phyloP scores from a whole-genome alignment of 257 asterid species.

The Petunia secreta region DNA sequence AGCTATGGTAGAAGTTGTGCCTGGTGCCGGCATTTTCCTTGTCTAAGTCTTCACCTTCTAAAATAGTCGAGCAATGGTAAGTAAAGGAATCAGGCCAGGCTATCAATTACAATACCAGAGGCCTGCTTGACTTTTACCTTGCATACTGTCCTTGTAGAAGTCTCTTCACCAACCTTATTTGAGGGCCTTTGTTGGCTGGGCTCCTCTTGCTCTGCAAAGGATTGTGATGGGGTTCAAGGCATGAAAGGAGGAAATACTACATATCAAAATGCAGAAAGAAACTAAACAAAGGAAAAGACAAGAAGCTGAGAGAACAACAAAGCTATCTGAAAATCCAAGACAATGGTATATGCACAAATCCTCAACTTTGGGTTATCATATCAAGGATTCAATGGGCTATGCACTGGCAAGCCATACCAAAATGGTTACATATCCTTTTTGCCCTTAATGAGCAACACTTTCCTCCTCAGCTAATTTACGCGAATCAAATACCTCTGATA shows the following conservation, averaged over 20 bases:
- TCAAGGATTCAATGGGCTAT: no score
- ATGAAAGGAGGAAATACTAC: not conserved
- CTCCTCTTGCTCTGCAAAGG: not conserved
- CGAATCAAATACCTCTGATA: not conserved
- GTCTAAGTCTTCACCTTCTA: not conserved
- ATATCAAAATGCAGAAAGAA: not conserved
- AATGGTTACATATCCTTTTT: no score
- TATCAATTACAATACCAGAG: not conserved
- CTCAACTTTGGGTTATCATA: not conserved
- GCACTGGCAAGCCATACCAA: no score
- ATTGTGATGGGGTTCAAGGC: not conserved
- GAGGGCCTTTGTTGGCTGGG: not conserved
- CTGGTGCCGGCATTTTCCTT: not conserved
- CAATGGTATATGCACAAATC: not conserved
- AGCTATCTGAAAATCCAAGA: not conserved
- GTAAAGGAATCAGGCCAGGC: not conserved
- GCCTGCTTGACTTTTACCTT: not conserved
- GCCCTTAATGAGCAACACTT: no score
- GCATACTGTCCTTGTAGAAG: not conserved
- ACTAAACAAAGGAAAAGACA: not conserved
- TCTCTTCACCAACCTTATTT: not conserved
- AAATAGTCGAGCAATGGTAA: not conserved
- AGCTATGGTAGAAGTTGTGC: not conserved
- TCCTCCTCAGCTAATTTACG: no score
- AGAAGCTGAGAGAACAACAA: not conserved